These are phyloP conservation scores for Aphanomyces invadans DNA, from an alignment of 352 stramenopile genomes.

Conservation along the genomic window DNA sequence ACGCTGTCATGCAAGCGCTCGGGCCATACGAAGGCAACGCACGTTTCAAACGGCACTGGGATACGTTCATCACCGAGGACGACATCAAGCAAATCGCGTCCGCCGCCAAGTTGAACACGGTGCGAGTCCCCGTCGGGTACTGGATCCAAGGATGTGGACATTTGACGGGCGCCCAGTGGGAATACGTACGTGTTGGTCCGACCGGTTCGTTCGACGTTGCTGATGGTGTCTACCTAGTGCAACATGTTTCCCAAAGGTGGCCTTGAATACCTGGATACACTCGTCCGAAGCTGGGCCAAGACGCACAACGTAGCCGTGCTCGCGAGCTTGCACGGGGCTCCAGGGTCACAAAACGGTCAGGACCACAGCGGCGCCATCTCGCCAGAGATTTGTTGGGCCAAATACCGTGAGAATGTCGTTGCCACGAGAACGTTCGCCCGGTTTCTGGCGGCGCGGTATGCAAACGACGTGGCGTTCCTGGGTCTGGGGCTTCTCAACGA, in stretches of 20 bases:
- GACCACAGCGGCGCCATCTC: slow-evolving; percentile 22
- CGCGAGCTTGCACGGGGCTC: slow-evolving; percentile 41
- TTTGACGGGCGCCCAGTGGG: neutral
- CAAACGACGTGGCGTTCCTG: slow-evolving; percentile 28
- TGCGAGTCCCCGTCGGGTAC: slow-evolving; percentile 38
- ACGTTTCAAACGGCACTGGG: slow-evolving; percentile 27
- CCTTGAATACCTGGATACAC: slow-evolving; percentile 39
- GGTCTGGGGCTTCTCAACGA: slow-evolving; percentile 34
- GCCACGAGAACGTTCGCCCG: slow-evolving; percentile 27
- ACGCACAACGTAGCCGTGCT: slow-evolving; percentile 50
- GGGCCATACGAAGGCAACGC: slow-evolving; percentile 25
- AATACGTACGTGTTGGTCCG: neutral
- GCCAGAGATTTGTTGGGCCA: slow-evolving; percentile 25
- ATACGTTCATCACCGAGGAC: slow-evolving; percentile 30
- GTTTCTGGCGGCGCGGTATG: slow-evolving; percentile 31
- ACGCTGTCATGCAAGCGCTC: slow-evolving; percentile 28
- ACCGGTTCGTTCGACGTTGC: neutral
- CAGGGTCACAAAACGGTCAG: slow-evolving; percentile 43
- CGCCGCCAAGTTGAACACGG: slow-evolving; percentile 34
- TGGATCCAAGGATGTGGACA: slow-evolving; percentile 32
- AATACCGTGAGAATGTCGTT: slow-evolving; percentile 26
- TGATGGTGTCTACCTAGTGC: slow-evolving; percentile 28
- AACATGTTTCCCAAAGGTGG: slow-evolving; percentile 33
- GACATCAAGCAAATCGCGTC: slow-evolving; percentile 26
- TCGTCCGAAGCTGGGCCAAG: slow-evolving; percentile 40